These are phyloP conservation scores for Tetrapyrgos nigripes DNA, from an alignment of 1,284 basidiomycete genomes.

Conservation along the genomic window DNA sequence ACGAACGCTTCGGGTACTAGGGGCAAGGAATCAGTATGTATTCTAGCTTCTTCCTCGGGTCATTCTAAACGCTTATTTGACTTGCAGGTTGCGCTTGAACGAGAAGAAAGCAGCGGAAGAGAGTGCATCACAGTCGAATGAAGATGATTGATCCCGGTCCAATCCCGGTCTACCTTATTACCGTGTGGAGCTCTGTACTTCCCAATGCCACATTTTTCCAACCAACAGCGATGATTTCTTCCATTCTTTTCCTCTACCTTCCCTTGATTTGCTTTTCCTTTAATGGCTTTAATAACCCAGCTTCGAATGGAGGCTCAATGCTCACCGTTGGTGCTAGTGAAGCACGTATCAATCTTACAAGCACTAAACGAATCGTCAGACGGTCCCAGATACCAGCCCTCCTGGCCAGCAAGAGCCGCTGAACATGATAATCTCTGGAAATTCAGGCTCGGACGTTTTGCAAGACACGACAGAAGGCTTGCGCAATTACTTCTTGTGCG, in stretches of 20 bases:
- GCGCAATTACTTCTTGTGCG: constrained; percentile 71
- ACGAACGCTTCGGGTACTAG: constrained; percentile 52
- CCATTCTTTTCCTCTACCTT: neutral
- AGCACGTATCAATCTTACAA: neutral
- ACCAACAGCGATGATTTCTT: neutral
- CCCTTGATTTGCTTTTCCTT: neutral
- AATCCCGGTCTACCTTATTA: no score
- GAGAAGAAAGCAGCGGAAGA: neutral
- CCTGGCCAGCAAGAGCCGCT: constrained; percentile 87
- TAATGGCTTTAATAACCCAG: neutral
- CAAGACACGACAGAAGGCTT: constrained; percentile 72
- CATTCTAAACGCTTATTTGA: neutral
- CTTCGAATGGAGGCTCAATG: constrained; percentile 1
- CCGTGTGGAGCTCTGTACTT: no score
- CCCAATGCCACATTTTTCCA: no score
- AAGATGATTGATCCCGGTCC: no score
- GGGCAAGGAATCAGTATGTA: constrained; percentile 55
- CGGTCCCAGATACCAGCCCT: constrained; percentile 68
- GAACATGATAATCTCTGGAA: constrained; percentile 86
- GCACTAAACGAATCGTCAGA: constrained; percentile 26
- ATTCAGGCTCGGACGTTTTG: constrained; percentile 79
- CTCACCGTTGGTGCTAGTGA: constrained; percentile 12
- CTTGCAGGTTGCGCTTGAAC: neutral
- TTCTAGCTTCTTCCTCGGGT: neutral
- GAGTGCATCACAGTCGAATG: no score